phyloP scores from a whole-genome alignment of 2,329 filamentous ascomycete species.

The Xylariaceae sp. region DNA sequence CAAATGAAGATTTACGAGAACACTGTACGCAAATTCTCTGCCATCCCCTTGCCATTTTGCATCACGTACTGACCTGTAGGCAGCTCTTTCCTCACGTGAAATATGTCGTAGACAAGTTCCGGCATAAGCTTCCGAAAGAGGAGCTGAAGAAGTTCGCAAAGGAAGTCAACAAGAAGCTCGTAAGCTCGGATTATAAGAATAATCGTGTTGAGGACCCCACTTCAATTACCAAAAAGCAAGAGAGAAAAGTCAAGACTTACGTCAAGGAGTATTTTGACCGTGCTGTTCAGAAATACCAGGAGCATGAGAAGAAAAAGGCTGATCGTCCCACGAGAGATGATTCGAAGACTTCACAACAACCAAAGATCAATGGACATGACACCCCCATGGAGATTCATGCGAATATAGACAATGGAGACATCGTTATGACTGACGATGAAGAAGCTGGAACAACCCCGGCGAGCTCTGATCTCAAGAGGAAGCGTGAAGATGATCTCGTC shows the following conservation, averaged over 20 bases:
- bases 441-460: slow-evolving; percentile 51
- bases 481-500: slow-evolving; percentile 57
- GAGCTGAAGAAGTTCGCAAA: slow-evolving; percentile 68
- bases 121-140: slow-evolving; percentile 84
- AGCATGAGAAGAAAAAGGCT: slow-evolving; percentile 69
- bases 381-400: slow-evolving; percentile 32
- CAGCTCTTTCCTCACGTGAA: slow-evolving; percentile 87
- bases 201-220: slow-evolving; percentile 84
- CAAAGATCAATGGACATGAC: slow-evolving; percentile 32
- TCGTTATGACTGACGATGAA: slow-evolving; percentile 51
- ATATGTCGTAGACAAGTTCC: slow-evolving; percentile 85
- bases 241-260: slow-evolving; percentile 81
- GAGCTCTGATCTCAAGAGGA: slow-evolving; percentile 68
- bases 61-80: slow-evolving; percentile 25
- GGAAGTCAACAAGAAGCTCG: slow-evolving; percentile 84
- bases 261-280: slow-evolving; percentile 88
- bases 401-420: slow-evolving; percentile 43
- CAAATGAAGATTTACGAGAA: slow-evolving; percentile 96
- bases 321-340: slow-evolving; percentile 45
- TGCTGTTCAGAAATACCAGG: slow-evolving; percentile 76
- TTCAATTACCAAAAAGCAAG: slow-evolving; percentile 74
- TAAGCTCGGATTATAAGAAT: slow-evolving; percentile 90
- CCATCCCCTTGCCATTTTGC: slow-evolving; percentile 20
- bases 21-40: slow-evolving; percentile 67
- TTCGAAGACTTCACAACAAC: slow-evolving; percentile 36